Base-by-base conservation (phyloP, 1,284 basidiomycete species). In the Trichosporon asahii region DNA sequence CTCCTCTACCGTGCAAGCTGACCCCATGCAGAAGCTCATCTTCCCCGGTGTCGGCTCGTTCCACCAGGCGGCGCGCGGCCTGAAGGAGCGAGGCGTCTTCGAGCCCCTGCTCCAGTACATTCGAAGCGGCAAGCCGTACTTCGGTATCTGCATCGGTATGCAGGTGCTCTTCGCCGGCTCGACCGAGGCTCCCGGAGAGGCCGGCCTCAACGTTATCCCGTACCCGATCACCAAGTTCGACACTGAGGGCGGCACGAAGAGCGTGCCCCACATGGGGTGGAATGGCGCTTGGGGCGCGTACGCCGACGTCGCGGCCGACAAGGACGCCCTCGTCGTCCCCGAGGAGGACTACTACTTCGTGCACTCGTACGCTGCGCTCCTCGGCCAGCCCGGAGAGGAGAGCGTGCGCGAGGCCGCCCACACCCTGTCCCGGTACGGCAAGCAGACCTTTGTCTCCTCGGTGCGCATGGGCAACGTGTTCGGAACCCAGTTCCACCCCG, bases 11-110 rank as follows among this genome's bases (percentile, higher is more conserved):
- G 37, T 40, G 14, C 37, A n/a, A n/a, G 29, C 53, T 66, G 8
- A 64, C 65, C 23, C 49, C 5, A 12, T 25, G n/a, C 77, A 98
- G 96, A 91, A 90, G 84, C 90, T 99, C 78, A 88, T 99, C 77
- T 99, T 99, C 82, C 97, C 97, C 65, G 97, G 97, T n/a, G 97
- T 99, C 57, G 97, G 97, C 29, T 89, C 94, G 7, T 99, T 98
- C 81, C 90, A 91, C 68, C 90, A 91, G 55, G 97, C 96, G 9
- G 90, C 98, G 77, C 86, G 88, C 66, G 90, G 91, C 69, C 89
- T 99, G 64, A 84, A 86, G 55, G 81, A 86, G 18, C 90, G 90
- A 74, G 93, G 92, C 40, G 89, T 95, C 70, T 86, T 91, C 37
- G 88, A 92, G 75, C 94, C 94, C 40, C 86, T 99, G 66, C 88